phyloP scores from a whole-genome alignment of 1,284 basidiomycete genomes.

The Apiotrichum mycotoxinovorans region DNA sequence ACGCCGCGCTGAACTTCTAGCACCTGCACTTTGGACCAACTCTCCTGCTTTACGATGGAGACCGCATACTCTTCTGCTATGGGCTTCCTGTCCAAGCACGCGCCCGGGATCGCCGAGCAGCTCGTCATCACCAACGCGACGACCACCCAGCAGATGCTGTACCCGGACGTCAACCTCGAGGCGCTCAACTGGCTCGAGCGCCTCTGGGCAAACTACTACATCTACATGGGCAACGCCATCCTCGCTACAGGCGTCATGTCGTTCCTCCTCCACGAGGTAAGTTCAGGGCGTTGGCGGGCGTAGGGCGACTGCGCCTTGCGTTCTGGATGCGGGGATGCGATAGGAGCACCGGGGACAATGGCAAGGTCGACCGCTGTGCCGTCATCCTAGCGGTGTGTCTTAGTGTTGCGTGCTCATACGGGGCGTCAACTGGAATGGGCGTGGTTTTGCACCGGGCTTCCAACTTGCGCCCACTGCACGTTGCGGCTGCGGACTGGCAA shows the following conservation, averaged over 20 bases:
- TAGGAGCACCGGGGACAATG: too few species aligned
- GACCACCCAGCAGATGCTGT: constrained; percentile 42
- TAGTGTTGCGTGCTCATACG: too few species aligned
- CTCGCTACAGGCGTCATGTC: constrained; percentile 93
- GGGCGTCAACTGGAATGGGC: too few species aligned
- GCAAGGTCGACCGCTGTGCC: too few species aligned
- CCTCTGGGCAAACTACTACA: constrained; percentile 77
- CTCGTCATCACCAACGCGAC: constrained; percentile 44
- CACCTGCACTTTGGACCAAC: too few species aligned
- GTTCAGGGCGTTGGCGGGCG: too few species aligned
- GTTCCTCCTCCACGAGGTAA: constrained; percentile 88
- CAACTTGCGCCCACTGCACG: too few species aligned
- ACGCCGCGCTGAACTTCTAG: too few species aligned
- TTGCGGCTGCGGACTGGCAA: neutral
- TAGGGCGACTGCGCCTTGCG: too few species aligned
- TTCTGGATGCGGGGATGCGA: too few species aligned
- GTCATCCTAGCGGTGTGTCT: too few species aligned
- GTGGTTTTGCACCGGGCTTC: too few species aligned
- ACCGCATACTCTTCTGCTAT: constrained; percentile 28
- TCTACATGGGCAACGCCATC: constrained; percentile 81
- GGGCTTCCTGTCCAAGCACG: constrained; percentile 42
- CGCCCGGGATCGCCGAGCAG: constrained; percentile 40
- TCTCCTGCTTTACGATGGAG: constrained; percentile 37
- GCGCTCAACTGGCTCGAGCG: constrained; percentile 71
- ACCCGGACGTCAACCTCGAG: constrained; percentile 57